phyloP scores from a whole-genome alignment of 164 flowering plant genomes.

The Vitis riparia region DNA sequence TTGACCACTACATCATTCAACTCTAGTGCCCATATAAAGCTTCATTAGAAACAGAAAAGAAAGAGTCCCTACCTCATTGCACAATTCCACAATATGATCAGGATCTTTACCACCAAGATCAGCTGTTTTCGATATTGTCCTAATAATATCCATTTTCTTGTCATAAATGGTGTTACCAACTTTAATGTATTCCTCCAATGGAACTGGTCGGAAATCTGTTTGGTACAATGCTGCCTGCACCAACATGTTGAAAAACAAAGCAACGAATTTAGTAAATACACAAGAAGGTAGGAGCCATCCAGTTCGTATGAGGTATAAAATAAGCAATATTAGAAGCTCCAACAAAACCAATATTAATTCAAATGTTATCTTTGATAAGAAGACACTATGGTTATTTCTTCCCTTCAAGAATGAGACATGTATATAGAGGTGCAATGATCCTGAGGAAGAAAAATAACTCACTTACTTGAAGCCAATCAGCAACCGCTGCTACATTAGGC shows the following conservation, averaged over 20 bases:
- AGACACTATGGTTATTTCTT: too few species aligned
- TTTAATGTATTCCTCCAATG: constrained; percentile 88
- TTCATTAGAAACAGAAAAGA: not conserved
- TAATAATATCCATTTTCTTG: constrained; percentile 67
- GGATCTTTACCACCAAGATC: constrained; percentile 97
- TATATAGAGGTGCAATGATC: too few species aligned
- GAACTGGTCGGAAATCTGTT: constrained; percentile 95
- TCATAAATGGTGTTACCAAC: constrained; percentile 75
- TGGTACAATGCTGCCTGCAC: constrained; percentile 87
- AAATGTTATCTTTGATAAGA: not conserved
- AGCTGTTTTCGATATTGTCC: constrained; percentile 66
- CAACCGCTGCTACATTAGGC: constrained; percentile 96
- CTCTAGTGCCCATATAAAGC: not conserved
- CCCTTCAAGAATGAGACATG: too few species aligned
- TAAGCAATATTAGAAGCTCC: not conserved
- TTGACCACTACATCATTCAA: not conserved
- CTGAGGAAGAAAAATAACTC: not conserved
- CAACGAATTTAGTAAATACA: not conserved
- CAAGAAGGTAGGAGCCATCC: not conserved
- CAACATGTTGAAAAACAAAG: not conserved
- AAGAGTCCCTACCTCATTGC: constrained; percentile 73
- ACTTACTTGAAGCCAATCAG: constrained; percentile 97
- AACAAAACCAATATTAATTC: not conserved
- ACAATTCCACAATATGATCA: constrained; percentile 85
- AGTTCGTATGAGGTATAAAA: not conserved